Base-by-base conservation (phyloP, 305 asterid species). In the Withania somnifera region DNA sequence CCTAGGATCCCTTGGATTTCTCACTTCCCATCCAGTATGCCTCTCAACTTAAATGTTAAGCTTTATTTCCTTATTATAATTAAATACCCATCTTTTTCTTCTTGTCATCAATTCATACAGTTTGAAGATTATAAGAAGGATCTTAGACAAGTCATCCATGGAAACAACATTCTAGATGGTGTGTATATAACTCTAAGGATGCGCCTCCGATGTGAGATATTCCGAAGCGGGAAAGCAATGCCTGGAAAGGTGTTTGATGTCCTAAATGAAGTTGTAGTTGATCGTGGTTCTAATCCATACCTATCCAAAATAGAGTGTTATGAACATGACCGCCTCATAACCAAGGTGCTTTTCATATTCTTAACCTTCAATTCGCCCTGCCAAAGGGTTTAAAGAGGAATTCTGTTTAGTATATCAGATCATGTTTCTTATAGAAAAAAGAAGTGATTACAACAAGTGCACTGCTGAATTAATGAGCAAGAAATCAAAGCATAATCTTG, bases 251-350 rank as follows among this genome's bases (percentile, higher is more conserved):
- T 94, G 84, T 94, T 94, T 85, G 97, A 94, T 87, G 90, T 96
- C 87, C 93, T 96, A 82, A 96, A 96, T 80, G 99, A 96, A 90
- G 63, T 96, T 84, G 97, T 96, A 42, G 98, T 96, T 81, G 99
- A 96, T 86, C 98, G 99, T 84, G 99, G 99, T 54, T 96, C 99
- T 57, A 96, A 96, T 90, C 99, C 99, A 6, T 96, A 96, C 87
- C 97, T 96, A 54, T 96, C 99, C 52, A 96, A 96, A 82, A 94
- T 96, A 36, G 99, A 96, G 86, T 96, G 99, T 80, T 96, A 89
- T 64, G 99, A 96, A 86, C 99, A 96, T 84, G 98, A 93, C 85
- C 97, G 88, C 90, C 98, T 94, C 83, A 96, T 96, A 87, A 96
- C 99, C 66, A 96, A 94, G 98, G 99, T 96, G 85, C 53, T 66